Base-by-base conservation (phyloP, 495 filamentous ascomycete genomes). In the Tetracladium setigerum region DNA sequence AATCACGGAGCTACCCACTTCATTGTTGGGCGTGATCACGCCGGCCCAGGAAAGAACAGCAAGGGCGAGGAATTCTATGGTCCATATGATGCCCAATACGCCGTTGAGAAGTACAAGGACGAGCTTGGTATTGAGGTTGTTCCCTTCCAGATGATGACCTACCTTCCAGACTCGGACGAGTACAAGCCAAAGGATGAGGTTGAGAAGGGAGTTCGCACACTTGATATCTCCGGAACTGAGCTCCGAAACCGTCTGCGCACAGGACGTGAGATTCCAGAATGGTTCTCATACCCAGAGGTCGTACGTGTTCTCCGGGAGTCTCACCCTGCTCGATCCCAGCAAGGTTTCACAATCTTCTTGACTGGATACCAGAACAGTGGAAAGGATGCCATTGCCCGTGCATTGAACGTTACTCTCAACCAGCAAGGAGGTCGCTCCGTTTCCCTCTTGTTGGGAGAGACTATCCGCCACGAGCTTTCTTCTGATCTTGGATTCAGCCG, bases 271-370 rank as follows among this genome's bases (percentile, higher is more conserved):
- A 98, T 98, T 61, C 92, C 92, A 47, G 89, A 94, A 65, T 98
- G 92, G 92, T 98, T 98, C 77, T 97, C 92, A 16, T 98, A 98
- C 71, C 89, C 94, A 48, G 94, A 98, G 72, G 94, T 98, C 53
- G 92, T 98, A 67, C 82, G 81, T 65, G 92, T 97, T 38, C 82
- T 98, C 42, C 77, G 92, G 54, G 87, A 98, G 70, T 95, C 89
- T 51, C 89, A 95, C 68, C 94, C 90, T 7, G 79, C 94, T 32
- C 83, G 92, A 49, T 81, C 77, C 59, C 71, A 77, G 58, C 94
- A 98, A 73, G 92, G 92, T 52, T 97, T 97, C 78, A 97, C 94
- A 42, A 81, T 98, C 69, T 95, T 98, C 81, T 74, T 98, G 38
- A 97, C 94, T 9, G 92, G 92, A 52, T 96, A 91, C 77, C 83